These are phyloP conservation scores for Linum usitatissimum DNA, from an alignment of 345 rosid genomes.

Conservation along the genomic window DNA sequence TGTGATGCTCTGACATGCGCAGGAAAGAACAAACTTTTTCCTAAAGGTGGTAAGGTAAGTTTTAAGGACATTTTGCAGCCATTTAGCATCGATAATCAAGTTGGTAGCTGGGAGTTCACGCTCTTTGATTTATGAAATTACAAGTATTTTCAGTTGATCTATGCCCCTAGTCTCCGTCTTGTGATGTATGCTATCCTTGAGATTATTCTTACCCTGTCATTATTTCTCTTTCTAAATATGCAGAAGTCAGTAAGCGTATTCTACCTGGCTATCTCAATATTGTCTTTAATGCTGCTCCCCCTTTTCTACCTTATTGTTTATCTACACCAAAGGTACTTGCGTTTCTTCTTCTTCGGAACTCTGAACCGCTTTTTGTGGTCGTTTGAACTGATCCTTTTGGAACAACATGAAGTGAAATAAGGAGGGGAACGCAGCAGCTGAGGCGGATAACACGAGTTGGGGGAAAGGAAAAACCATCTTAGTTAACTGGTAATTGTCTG, in stretches of 20 bases:
- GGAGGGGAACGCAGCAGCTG: constrained; percentile 58
- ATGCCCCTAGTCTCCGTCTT: neutral
- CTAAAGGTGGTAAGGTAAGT: constrained; percentile 74
- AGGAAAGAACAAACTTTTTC: constrained; percentile 47
- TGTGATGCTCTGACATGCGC: constrained; percentile 89
- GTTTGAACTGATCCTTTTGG: constrained; percentile 11
- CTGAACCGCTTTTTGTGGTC: constrained; percentile 5
- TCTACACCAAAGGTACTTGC: constrained; percentile 57
- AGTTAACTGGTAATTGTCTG: constrained; percentile 22
- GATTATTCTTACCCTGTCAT: neutral
- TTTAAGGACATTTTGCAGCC: constrained; percentile 5
- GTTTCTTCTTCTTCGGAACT: neutral
- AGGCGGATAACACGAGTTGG: constrained; percentile 55
- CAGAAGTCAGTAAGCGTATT: constrained; percentile 64
- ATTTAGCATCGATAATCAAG: neutral
- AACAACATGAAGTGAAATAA: constrained; percentile 47
- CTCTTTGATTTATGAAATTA: no score
- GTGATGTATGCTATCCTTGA: neutral
- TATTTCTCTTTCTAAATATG: constrained; percentile 15
- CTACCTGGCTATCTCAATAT: constrained; percentile 64
- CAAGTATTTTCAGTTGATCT: no score
- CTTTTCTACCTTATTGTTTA: constrained; percentile 67
- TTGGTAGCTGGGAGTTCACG: neutral
- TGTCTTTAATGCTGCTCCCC: constrained; percentile 83
- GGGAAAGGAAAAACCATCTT: constrained; percentile 41